A percentile compares a stretch with the other conserved stretches of the same genome.
These are phyloP conservation scores for Fraxinus sp. DNA, from an alignment of 305 asterid genomes.

Conservation along the genomic window DNA sequence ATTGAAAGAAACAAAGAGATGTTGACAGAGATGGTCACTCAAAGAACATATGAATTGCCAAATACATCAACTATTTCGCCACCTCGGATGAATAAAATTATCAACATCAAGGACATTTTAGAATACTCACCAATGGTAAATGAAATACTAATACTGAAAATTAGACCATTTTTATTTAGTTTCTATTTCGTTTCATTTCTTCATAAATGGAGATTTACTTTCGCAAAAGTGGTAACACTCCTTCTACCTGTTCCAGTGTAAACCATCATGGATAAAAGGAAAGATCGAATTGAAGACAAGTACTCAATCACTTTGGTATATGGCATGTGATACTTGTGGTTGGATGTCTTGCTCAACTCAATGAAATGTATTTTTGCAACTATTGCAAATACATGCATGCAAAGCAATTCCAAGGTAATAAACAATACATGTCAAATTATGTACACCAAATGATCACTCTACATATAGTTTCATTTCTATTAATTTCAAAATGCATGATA, in stretches of 20 bases:
- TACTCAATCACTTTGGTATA: background rate
- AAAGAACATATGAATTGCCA: too few relatives aligned
- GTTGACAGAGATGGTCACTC: too few relatives aligned
- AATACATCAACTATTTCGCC: background rate
- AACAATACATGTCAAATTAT: background rate
- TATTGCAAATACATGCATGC: background rate
- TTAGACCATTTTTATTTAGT: background rate
- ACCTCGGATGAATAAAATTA: background rate
- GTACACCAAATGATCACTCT: background rate
- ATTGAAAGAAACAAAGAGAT: background rate
- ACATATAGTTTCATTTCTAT: too few relatives aligned
- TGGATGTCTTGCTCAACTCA: background rate
- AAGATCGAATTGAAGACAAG: background rate
- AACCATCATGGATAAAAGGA: background rate
- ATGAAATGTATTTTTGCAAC: background rate
- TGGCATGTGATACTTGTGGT: background rate
- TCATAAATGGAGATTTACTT: background rate
- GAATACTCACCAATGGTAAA: background rate
- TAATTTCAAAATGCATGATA: background rate
- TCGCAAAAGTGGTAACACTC: background rate
- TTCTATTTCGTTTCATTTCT: background rate
- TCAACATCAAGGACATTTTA: background rate
- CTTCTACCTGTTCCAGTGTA: background rate
- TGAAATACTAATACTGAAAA: background rate
- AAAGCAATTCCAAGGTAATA: background rate